These are phyloP conservation scores for Ceratobasidium sp. DNA, from an alignment of 1,284 basidiomycete genomes.

Conservation along the genomic window DNA sequence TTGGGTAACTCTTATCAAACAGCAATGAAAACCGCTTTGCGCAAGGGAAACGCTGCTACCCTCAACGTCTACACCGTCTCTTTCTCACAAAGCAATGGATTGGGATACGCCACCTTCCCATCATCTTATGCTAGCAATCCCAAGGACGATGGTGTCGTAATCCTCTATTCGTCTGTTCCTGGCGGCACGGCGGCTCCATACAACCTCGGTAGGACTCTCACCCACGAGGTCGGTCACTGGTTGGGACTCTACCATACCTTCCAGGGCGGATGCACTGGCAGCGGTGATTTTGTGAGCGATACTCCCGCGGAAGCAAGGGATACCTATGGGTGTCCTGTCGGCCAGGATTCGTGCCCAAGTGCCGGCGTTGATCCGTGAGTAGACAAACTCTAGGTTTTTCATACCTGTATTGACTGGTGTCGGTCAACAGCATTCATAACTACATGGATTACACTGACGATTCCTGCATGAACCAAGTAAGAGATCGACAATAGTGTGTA, in stretches of 20 bases:
- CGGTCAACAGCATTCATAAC: conserved; percentile 36
- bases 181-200: conserved; percentile 43
- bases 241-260: conserved; percentile 57
- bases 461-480: conserved; percentile 49
- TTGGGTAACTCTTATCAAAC: conserved; percentile 54
- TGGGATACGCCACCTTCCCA: conserved; percentile 43
- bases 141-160: conserved; percentile 45
- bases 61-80: conserved; percentile 41
- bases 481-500: too few species aligned
- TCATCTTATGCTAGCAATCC: conserved; percentile 34
- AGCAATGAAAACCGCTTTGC: conserved; percentile 55
- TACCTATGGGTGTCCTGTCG: conserved; percentile 40
- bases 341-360: conserved; percentile 41
- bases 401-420: too few species aligned
- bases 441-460: conserved; percentile 39
- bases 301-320: conserved; percentile 46
- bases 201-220: conserved; percentile 53
- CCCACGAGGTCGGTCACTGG: conserved; percentile 65
- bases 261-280: conserved; percentile 59
- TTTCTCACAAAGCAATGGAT: conserved; percentile 28
- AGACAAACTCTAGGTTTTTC: too few species aligned
- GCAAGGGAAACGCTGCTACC: conserved; percentile 23
- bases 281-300: conserved; percentile 60
- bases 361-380: conserved; percentile 39
- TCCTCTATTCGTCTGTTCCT: conserved; percentile 45